These are phyloP conservation scores for Sporopachydermia quercuum DNA, from an alignment of 805 yeast genomes.

Conservation along the genomic window DNA sequence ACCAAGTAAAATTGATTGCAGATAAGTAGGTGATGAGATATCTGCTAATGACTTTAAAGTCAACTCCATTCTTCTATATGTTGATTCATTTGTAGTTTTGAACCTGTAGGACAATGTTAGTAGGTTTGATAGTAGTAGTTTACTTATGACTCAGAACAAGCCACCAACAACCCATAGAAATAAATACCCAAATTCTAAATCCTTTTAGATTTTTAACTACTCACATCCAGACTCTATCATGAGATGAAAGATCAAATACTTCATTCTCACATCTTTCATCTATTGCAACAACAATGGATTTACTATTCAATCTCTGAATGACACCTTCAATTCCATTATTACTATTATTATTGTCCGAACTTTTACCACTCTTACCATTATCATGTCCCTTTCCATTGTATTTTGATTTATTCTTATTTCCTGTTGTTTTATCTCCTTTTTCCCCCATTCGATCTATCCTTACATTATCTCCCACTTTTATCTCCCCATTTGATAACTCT, in stretches of 20 bases:
- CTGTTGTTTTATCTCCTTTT: background rate
- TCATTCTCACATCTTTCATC: conserved; percentile 42
- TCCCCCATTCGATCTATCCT: conserved; percentile 2
- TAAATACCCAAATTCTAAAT: no score
- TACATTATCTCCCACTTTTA: conserved; percentile 9
- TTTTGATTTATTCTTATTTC: background rate
- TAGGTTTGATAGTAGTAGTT: no score
- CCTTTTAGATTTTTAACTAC: no score
- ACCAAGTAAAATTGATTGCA: conserved; percentile 35
- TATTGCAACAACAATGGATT: conserved; percentile 40
- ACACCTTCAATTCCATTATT: conserved; percentile 42
- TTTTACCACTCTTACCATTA: conserved; percentile 5
- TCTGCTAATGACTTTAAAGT: conserved; percentile 55
- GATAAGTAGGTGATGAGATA: conserved; percentile 22
- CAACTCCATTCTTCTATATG: conserved; percentile 66
- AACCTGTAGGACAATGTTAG: no score
- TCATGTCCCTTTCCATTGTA: conserved; percentile 16
- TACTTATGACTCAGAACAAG: no score
- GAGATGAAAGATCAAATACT: conserved; percentile 29
- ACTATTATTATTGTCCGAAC: conserved; percentile 10
- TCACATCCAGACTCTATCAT: conserved; percentile 41
- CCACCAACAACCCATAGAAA: no score
- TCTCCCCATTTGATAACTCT: background rate
- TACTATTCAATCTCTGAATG: conserved; percentile 36
- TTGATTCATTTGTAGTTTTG: conserved; percentile 34